Conservation (phyloP, 2,329 filamentous ascomycete genomes). For the Arthrobotrys conoides region DNA sequence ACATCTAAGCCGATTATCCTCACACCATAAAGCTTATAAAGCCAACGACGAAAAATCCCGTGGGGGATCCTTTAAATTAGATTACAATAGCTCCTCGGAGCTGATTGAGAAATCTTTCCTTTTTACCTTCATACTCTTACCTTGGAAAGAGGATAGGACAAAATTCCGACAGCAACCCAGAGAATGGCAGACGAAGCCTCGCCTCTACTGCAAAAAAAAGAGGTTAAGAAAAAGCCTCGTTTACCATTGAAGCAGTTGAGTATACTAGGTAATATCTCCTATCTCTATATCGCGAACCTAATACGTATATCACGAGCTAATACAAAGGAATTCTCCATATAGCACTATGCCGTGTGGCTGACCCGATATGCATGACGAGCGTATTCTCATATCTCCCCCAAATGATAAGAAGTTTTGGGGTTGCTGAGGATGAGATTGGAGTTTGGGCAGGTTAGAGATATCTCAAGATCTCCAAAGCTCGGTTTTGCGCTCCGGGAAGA, state of each 20-base stretch:
- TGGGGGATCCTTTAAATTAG: neutral
- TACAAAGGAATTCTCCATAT: neutral
- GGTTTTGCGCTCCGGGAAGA: no score
- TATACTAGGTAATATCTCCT: conserved; percentile 19
- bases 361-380: conserved; percentile 45
- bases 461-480: neutral
- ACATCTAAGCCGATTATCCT: no score
- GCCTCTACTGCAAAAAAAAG: conserved; percentile 6
- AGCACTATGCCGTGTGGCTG: conserved; percentile 43
- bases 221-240: neutral
- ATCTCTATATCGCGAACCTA: no score
- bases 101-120: neutral
- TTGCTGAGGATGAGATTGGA: conserved; percentile 38
- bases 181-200: conserved; percentile 2
- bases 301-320: neutral
- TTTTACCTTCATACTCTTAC: neutral
- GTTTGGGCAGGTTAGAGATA: conserved; percentile 41
- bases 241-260: conserved; percentile 24
- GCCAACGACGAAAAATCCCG: no score
- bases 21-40: no score
- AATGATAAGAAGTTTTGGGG: conserved; percentile 49
- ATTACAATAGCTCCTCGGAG: neutral
- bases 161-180: neutral
- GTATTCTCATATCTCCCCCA: conserved; percentile 42
- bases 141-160: neutral